Evolutionary conservation across 768 basidiomycete genomes (phyloP), one percentile per base, ranked within the genome.

Genomic region (Lentinula guzmanii): DNA sequence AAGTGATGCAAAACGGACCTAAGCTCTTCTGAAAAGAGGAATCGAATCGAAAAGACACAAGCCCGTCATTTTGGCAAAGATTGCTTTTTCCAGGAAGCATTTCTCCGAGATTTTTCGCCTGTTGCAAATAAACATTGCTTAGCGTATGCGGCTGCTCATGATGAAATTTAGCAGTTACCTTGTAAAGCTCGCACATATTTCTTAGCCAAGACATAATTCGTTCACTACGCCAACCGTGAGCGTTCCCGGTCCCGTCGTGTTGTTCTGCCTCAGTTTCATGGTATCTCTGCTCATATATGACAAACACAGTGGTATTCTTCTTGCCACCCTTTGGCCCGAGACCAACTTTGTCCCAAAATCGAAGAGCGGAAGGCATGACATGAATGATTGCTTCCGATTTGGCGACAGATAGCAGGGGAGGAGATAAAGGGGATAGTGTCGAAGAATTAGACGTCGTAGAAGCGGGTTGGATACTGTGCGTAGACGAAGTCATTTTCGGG

Each of bases 261-360:
- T 41, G 24, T 28, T 28, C 41, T 7, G 24, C 15, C 9, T 41
- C 53, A 24, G 77, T n/a, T 79, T 78, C 21, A 42, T 7, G 24
- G 41, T 77, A 76, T 1, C 78, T 79, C 9, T 85, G 83, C 65
- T 93, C 90, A 58, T 84, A 88, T 52, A 93, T 73, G 0, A 86
- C 83, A 70, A 86, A 91, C 1, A 82, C 83, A 1, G 77, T 80
- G 4, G 90, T 77, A 65, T 93, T 79, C 72, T 94, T 93, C 61
- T 74, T 76, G 6, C 93, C 93, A 39, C 81, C 81, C 52, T 81
- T 79, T 0, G 93, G 93, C 15, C 79, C 77, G 48, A 95, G 69
- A 0, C 90, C 91, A 11, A 93, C 78, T 70, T 92, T 94, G 65
- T 90, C 87, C 92, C 93, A 94, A 70, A 93, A 94, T 2, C 86